Evolutionary conservation across 1,284 basidiomycete species (phyloP).

Genomic region (Meira nashicola): DNA sequence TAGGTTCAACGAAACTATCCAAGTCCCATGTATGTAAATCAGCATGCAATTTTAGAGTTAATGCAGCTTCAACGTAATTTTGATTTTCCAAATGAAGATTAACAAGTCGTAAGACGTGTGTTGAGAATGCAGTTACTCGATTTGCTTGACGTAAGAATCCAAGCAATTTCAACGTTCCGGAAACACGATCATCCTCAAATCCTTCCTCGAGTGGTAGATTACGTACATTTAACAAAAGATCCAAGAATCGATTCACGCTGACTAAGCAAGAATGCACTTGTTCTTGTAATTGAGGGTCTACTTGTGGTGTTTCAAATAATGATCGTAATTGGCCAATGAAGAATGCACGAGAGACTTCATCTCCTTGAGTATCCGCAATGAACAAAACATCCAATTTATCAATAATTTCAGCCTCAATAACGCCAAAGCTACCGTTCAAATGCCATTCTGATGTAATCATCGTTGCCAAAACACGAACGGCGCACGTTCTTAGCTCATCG

Average conservation of each 20-base stretch:
- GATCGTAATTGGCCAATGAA: conserved; percentile 87
- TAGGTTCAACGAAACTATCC: conserved; percentile 67
- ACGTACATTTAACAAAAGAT: conserved; percentile 83
- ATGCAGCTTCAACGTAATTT: conserved; percentile 84
- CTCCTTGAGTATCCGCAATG: conserved; percentile 81
- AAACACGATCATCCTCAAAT: conserved; percentile 74
- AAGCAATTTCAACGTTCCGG: conserved; percentile 70
- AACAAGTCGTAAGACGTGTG: conserved; percentile 45
- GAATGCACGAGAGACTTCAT: conserved; percentile 82
- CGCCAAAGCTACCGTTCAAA: conserved; percentile 45
- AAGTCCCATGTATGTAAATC: conserved; percentile 79
- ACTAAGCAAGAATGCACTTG: conserved; percentile 78
- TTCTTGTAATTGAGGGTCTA: conserved; percentile 71
- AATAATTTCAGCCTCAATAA: conserved; percentile 84
- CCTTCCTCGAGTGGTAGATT: conserved; percentile 60
- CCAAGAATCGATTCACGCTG: conserved; percentile 86
- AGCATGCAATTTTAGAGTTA: conserved; percentile 79
- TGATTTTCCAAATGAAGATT: conserved; percentile 68
- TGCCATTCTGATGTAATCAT: conserved; percentile 83
- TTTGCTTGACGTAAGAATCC: conserved; percentile 47
- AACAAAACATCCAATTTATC: conserved; percentile 85
- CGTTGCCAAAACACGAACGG: conserved; percentile 79
- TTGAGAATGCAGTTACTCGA: conserved; percentile 43
- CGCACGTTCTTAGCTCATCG: conserved; percentile 81
- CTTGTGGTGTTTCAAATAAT: conserved; percentile 75